Base-by-base conservation (phyloP, 2,329 filamentous ascomycete genomes). In the Pseudogymnoascus sp. region DNA sequence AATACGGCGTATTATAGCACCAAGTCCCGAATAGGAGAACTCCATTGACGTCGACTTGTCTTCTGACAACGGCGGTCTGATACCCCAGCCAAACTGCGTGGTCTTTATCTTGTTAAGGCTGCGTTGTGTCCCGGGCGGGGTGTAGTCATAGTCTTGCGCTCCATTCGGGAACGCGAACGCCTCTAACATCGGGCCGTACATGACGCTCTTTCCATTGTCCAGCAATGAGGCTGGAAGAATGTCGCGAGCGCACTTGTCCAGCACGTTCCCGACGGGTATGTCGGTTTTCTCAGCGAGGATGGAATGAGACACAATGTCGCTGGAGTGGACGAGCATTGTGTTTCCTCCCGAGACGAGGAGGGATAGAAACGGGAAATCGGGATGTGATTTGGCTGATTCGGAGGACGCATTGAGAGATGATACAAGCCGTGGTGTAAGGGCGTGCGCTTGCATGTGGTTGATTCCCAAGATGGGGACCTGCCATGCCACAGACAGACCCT, bases 371-470 rank as follows among this genome's bases (percentile, higher is more conserved):
- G 94, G 93, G 67, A 95, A 97, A 0, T 74, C 69, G 0, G 87
- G 88, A 8, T 61, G 26, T 1, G 60, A 24, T 11, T 63, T 64
- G 64, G 65, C 67, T 17, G 21, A 50, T 59, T 39, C 7, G n/a
- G 47, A 58, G 66, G 60, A 24, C 5, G 33, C 54, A 13, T 58
- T 58, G 63, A 93, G 74, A 4, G 89, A 88, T 33, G 78, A 76
- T 3, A 87, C 86, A 41, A 99, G 81, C 8, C 91, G 82, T 13
- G 93, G 89, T 15, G 94, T 97, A 64, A 99, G 77, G 15, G 94
- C 88, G 74, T 99, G 94, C 9, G 92, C 94, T 73, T 97, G 92
- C 94, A 99, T 97, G 74, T 99, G 94, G 73, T 99, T 89, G 0
- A 97, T 89, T 0, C 86, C 94, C 1, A 97, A 73, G 33, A 97